A percentile compares a stretch with the other conserved stretches of the same genome.
Evolutionary conservation across 2,329 filamentous ascomycete genomes (phyloP).

Genomic region (Penicillium glabrum): DNA sequence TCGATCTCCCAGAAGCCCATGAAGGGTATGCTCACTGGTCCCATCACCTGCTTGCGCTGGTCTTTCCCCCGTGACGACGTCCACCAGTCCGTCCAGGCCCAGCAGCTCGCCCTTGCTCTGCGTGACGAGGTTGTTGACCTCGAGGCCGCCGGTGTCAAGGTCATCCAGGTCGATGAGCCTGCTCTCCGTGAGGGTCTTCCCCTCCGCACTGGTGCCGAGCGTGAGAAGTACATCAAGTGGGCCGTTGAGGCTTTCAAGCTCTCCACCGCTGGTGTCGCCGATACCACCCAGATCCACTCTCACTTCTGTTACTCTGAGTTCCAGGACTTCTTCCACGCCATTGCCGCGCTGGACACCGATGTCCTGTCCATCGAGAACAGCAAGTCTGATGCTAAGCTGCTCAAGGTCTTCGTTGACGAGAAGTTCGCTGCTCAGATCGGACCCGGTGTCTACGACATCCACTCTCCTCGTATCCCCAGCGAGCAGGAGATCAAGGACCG

Average conservation of each 20-base stretch:
- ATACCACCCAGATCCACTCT: conserved; percentile 98
- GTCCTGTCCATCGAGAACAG: conserved; percentile 99
- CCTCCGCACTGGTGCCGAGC: conserved; percentile 89
- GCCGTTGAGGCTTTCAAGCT: conserved; percentile 98
- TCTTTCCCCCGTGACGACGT: conserved; percentile 99
- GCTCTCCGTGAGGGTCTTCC: conserved; percentile 99
- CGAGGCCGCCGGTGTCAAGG: conserved; percentile 91
- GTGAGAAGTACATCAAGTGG: conserved; percentile 95
- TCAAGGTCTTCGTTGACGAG: conserved; percentile 97
- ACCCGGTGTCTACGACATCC: conserved; percentile 99
- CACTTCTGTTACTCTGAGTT: conserved; percentile 99
- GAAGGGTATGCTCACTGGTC: conserved; percentile 99
- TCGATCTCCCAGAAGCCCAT: conserved; percentile 97
- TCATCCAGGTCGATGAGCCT: conserved; percentile 99
- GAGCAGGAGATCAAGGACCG: conserved; percentile 99
- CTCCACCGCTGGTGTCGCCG: conserved; percentile 85
- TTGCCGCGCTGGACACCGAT: conserved; percentile 94
- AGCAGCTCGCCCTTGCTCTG: conserved; percentile 97
- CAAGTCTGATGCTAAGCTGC: conserved; percentile 99
- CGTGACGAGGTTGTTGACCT: conserved; percentile 98
- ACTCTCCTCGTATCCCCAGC: conserved; percentile 83
- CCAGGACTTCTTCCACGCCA: conserved; percentile 99
- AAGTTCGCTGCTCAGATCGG: conserved; percentile 98
- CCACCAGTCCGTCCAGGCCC: conserved; percentile 97
- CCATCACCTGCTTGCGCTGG: conserved; percentile 98